phyloP scores from a whole-genome alignment of 768 basidiomycete species.

The Trametes punicea region DNA sequence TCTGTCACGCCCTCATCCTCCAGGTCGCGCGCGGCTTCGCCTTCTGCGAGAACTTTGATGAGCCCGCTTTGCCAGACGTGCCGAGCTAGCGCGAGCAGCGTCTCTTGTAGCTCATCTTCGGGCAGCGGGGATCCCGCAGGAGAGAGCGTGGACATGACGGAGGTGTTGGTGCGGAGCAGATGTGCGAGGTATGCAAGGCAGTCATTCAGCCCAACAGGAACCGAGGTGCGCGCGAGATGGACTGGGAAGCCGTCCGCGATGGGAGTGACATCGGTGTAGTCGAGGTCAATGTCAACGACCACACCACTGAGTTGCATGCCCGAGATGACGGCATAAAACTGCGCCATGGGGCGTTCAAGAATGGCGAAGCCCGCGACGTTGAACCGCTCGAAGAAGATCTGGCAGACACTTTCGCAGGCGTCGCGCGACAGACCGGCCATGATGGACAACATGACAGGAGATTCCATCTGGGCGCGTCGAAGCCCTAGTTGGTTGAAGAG shows the following conservation, averaged over 20 bases:
- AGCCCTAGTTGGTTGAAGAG: slow-evolving; percentile 73
- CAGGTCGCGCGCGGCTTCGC: slow-evolving; percentile 42
- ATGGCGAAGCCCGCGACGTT: slow-evolving; percentile 81
- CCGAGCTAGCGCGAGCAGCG: slow-evolving; percentile 61
- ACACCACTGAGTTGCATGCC: slow-evolving; percentile 56
- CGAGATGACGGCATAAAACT: slow-evolving; percentile 63
- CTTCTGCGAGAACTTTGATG: slow-evolving; percentile 70
- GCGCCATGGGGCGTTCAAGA: slow-evolving; percentile 80
- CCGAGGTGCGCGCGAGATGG: slow-evolving; percentile 49
- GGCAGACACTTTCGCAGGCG: slow-evolving; percentile 70
- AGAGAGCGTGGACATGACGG: slow-evolving; percentile 55
- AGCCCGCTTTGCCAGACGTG: slow-evolving; percentile 63
- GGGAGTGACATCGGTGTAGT: slow-evolving; percentile 73
- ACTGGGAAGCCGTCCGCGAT: slow-evolving; percentile 71
- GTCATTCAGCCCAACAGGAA: slow-evolving; percentile 64
- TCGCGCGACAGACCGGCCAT: slow-evolving; percentile 60
- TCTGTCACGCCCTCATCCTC: slow-evolving; percentile 73
- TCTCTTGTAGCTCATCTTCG: slow-evolving; percentile 44
- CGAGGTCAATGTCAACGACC: slow-evolving; percentile 77
- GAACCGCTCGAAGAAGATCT: slow-evolving; percentile 90
- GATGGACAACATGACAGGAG: slow-evolving; percentile 76
- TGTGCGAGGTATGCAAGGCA: slow-evolving; percentile 77
- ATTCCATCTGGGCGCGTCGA: slow-evolving; percentile 83
- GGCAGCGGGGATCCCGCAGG: slow-evolving; percentile 47
- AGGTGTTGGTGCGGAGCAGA: slow-evolving; percentile 66